Percentiles rank a stretch among this genome's conserved stretches.
Conservation (phyloP, 2,329 filamentous ascomycete species). For the Cyanodermella asteris region DNA sequence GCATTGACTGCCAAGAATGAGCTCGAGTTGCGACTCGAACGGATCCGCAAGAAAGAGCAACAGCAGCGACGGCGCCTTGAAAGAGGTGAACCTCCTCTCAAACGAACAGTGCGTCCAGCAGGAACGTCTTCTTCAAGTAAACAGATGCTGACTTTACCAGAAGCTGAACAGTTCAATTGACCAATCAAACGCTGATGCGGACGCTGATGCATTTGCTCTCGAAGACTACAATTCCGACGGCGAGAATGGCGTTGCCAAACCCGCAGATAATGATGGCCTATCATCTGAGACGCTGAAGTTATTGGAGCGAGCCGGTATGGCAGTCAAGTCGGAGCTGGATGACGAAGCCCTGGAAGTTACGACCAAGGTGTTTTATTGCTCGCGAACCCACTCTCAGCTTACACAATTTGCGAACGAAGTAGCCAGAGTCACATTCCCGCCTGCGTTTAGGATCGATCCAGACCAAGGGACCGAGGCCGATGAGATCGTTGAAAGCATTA, state of each 20-base stretch:
- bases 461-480: constrained; percentile 9
- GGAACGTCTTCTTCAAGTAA: background rate
- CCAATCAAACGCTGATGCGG: constrained; percentile 7
- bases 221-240: constrained; percentile 50
- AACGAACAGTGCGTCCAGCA: constrained; percentile 17
- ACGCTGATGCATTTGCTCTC: constrained; percentile 49
- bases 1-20: constrained; percentile 46
- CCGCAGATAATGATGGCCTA: constrained; percentile 21
- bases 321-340: constrained; percentile 10
- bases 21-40: constrained; percentile 48
- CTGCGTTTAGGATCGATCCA: constrained; percentile 9
- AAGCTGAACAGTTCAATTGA: constrained; percentile 13
- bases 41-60: constrained; percentile 37
- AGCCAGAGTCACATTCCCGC: constrained; percentile 51
- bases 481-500: constrained; percentile 38
- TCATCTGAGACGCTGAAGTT: constrained; percentile 57
- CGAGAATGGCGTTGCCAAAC: constrained; percentile 18
- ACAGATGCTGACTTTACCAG: constrained; percentile 2
- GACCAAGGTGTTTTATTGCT: constrained; percentile 78
- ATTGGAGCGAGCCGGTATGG: constrained; percentile 26
- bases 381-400: constrained; percentile 77
- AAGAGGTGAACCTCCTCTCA: constrained; percentile 25
- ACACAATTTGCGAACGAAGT: constrained; percentile 74
- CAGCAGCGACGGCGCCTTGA: constrained; percentile 32
- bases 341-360: constrained; percentile 30